A percentile compares a stretch with the other conserved stretches of the same genome.
Conservation (phyloP, 495 filamentous ascomycete genomes). For the Aspergillus incahuasiensis region DNA sequence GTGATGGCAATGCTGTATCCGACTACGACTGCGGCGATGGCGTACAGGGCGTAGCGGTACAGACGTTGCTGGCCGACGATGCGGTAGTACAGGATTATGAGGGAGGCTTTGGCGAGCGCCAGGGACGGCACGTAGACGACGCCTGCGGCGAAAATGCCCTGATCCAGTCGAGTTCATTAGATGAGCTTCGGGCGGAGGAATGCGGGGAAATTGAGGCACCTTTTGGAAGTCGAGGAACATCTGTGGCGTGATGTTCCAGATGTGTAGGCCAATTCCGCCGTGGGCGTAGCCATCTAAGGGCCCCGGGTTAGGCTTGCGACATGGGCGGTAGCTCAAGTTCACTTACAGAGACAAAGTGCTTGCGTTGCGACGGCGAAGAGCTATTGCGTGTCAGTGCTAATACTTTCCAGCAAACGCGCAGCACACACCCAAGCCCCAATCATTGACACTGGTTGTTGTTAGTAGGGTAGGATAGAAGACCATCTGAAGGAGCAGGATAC, state of each 20-base stretch:
- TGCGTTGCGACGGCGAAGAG: constrained; percentile 18
- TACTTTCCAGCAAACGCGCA: no score
- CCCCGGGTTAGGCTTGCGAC: no score
- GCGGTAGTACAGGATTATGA: constrained; percentile 28
- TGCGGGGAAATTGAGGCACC: not conserved
- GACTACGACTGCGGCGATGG: constrained; percentile 19
- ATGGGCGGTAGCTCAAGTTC: no score
- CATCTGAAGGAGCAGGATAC: no score
- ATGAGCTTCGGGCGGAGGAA: no score
- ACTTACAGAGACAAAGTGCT: constrained; percentile 20
- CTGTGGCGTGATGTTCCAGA: constrained; percentile 2
- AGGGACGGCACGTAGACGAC: constrained; percentile 33
- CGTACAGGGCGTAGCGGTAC: constrained; percentile 17
- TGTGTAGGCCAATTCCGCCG: constrained; percentile 7
- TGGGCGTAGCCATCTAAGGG: constrained; percentile 14
- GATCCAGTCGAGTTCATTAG: no score
- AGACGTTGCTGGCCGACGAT: constrained; percentile 22
- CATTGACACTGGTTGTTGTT: constrained; percentile 20
- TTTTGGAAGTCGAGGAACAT: constrained; percentile 1
- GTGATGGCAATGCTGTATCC: constrained; percentile 28
- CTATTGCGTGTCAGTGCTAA: not conserved
- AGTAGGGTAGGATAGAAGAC: not conserved
- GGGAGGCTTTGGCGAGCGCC: constrained; percentile 28
- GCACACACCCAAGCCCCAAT: constrained; percentile 25
- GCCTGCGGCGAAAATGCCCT: constrained; percentile 23